These are phyloP conservation scores for Fagus sylvatica DNA, from an alignment of 306 rosid species.

Conservation along the genomic window DNA sequence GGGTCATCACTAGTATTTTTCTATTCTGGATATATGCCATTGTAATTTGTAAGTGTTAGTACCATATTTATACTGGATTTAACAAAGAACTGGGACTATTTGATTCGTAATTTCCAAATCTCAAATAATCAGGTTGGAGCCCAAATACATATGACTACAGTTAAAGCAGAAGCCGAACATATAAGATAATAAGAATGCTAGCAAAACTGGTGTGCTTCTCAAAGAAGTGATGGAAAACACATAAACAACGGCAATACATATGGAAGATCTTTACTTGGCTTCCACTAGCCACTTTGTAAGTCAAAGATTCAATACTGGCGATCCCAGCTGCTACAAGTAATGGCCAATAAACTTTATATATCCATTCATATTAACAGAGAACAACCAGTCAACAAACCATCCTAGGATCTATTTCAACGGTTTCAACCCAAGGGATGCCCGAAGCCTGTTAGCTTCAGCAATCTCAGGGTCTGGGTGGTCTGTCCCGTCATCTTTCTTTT, in stretches of 20 bases:
- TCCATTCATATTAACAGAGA: not conserved
- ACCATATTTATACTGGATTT: too few species aligned
- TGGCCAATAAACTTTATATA: not conserved
- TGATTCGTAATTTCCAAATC: too few species aligned
- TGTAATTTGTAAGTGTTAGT: too few species aligned
- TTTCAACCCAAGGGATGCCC: constrained; percentile 87
- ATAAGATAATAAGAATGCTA: not conserved
- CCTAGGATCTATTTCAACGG: constrained; percentile 51
- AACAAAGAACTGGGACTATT: too few species aligned
- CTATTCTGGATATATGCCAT: too few species aligned
- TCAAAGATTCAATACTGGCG: not conserved
- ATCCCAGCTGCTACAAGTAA: not conserved
- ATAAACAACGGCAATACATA: not conserved
- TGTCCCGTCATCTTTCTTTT: constrained; percentile 72
- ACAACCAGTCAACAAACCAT: not conserved
- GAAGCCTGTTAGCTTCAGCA: constrained; percentile 74
- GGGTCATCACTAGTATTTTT: too few species aligned
- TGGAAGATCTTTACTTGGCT: not conserved
- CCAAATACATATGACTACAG: too few species aligned
- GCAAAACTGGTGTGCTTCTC: not conserved
- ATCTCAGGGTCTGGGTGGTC: constrained; percentile 88
- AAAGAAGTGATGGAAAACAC: not conserved
- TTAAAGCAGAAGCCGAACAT: not conserved
- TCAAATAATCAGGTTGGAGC: too few species aligned
- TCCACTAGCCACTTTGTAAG: not conserved